Evolutionary conservation across 148 eudicot genomes (phyloP), one percentile per base, ranked within the genome.

Genomic region (Linanthus parryae): DNA sequence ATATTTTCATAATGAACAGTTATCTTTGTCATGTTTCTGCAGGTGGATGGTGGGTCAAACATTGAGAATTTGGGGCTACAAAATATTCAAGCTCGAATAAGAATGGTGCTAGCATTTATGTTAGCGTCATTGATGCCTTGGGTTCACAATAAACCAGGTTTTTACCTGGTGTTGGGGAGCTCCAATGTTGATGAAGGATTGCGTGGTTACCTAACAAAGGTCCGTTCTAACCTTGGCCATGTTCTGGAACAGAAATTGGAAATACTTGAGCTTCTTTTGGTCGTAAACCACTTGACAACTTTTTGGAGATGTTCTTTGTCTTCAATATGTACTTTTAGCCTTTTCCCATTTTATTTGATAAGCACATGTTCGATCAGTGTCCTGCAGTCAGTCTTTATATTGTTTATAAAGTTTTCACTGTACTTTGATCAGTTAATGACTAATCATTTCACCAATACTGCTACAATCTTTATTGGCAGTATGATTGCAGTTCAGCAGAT

Each of bases 401-500:
- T 27, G 46, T 27, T 25, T 7, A 35, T 33, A 34, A 7, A n/a
- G n/a, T n/a, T n/a, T n/a, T n/a, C n/a, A n/a, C n/a, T n/a, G n/a
- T n/a, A n/a, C n/a, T n/a, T n/a, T n/a, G n/a, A n/a, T n/a, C n/a
- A n/a, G n/a, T n/a, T n/a, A n/a, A n/a, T n/a, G n/a, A n/a, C n/a
- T n/a, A n/a, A n/a, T n/a, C n/a, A n/a, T n/a, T n/a, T n/a, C n/a
- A n/a, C n/a, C n/a, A n/a, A n/a, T n/a, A n/a, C n/a, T n/a, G n/a
- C n/a, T n/a, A n/a, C 3, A 31, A 28, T 44, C 9, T 18, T 3
- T 28, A 15, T 46, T 54, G 49, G 48, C 69, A 92, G 98, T 92
- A 87, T 73, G 98, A 92, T 76, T 92, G 98, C 69, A 92, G 98
- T 74, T 69, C 98, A 16, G 98, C 98, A 31, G 98, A 87, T 71